Conservation (phyloP, 192 early-diverging fungal species). For the Coemansia sp. region DNA sequence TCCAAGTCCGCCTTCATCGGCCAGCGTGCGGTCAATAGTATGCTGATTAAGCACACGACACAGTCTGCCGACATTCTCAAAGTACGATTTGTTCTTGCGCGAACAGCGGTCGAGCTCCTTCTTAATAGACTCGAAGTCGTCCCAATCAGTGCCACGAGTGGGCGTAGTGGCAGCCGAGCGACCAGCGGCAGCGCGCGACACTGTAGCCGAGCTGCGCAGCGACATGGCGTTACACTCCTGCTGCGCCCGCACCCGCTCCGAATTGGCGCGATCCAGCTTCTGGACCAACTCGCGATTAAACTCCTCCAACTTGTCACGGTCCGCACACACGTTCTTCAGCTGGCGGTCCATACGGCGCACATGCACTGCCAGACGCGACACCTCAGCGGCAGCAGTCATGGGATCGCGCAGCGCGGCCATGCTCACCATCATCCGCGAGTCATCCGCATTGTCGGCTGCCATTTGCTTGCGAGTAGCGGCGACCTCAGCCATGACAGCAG, state of each 20-base stretch:
- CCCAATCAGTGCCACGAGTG: slow-evolving; percentile 45
- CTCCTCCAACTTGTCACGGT: slow-evolving; percentile 28
- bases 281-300: slow-evolving; percentile 35
- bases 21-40: slow-evolving; percentile 34
- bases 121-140: slow-evolving; percentile 42
- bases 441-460: neutral
- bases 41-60: slow-evolving; percentile 39
- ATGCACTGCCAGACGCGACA: slow-evolving; percentile 22
- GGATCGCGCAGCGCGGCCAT: slow-evolving; percentile 22
- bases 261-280: slow-evolving; percentile 30
- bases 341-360: slow-evolving; percentile 19
- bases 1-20: neutral
- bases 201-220: slow-evolving; percentile 15
- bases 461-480: slow-evolving; percentile 6
- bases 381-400: slow-evolving; percentile 12
- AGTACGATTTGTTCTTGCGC: slow-evolving; percentile 28
- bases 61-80: slow-evolving; percentile 36
- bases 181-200: slow-evolving; percentile 16
- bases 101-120: slow-evolving; percentile 35
- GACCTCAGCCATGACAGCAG: slow-evolving; percentile 25
- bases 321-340: slow-evolving; percentile 13
- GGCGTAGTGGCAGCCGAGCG: slow-evolving; percentile 36
- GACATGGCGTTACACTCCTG: slow-evolving; percentile 29
- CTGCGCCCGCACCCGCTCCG: slow-evolving; percentile 28
- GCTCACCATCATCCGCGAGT: neutral